A percentile compares a stretch with the other conserved stretches of the same genome.
Conservation (phyloP, 2,329 filamentous ascomycete genomes). For the Aspergillus carbonarius region DNA sequence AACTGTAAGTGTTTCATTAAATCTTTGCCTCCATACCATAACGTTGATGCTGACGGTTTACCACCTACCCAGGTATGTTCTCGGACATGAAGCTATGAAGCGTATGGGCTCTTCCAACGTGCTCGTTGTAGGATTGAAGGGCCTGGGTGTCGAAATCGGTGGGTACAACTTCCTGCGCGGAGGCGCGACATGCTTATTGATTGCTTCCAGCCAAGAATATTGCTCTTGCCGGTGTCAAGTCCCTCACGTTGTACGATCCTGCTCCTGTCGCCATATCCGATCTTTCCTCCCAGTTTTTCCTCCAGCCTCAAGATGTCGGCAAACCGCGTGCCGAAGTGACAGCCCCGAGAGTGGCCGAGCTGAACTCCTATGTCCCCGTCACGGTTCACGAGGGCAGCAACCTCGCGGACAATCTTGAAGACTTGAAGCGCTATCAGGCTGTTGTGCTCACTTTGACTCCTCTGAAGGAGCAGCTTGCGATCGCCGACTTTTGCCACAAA, state of each 20-base stretch:
- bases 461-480: conserved; percentile 74
- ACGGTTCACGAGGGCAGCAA: conserved; percentile 65
- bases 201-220: conserved; percentile 83
- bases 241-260: conserved; percentile 88
- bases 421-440: conserved; percentile 88
- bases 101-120: conserved; percentile 97
- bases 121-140: conserved; percentile 86
- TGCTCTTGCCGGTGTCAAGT: conserved; percentile 96
- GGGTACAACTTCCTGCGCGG: conserved; percentile 21
- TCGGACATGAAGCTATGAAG: conserved; percentile 88
- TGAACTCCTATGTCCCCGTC: conserved; percentile 95
- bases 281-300: conserved; percentile 96
- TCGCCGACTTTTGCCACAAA: conserved; percentile 90
- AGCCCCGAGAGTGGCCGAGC: conserved; percentile 83
- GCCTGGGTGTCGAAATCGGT: conserved; percentile 89
- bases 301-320: conserved; percentile 81
- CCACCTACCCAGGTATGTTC: conserved; percentile 54
- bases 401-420: conserved; percentile 71
- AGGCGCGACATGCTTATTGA: conserved; percentile 5
- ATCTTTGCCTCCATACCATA: conserved; percentile 6
- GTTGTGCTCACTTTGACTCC: conserved; percentile 86
- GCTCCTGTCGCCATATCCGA: conserved; percentile 80
- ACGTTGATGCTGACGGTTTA: background rate
- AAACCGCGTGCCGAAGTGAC: conserved; percentile 87
- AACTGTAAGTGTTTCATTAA: conserved; percentile 47